phyloP scores from a whole-genome alignment of 2,329 filamentous ascomycete species.

The Plectosphaerella cucumerina region DNA sequence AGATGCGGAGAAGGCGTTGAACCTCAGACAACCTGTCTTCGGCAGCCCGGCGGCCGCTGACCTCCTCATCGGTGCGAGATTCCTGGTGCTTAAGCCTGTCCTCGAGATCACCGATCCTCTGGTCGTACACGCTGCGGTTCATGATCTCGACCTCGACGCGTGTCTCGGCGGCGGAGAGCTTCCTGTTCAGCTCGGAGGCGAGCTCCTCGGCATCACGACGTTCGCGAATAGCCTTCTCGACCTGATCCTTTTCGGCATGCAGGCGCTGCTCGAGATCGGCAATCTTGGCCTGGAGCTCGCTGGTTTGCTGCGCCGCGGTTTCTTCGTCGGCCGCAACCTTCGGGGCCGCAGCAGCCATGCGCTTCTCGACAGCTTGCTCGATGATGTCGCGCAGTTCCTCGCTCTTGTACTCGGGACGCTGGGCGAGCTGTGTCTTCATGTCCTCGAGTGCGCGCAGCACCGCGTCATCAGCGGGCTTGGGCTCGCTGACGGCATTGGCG shows the following conservation, averaged over 20 bases:
- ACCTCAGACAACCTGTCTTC: conserved; percentile 71
- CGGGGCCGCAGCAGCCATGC: conserved; percentile 44
- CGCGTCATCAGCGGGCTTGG: conserved; percentile 26
- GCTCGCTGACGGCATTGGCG: conserved; percentile 15
- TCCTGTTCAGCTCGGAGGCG: conserved; percentile 47
- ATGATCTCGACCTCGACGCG: conserved; percentile 58
- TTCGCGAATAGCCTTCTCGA: conserved; percentile 43
- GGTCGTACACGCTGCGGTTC: conserved; percentile 54
- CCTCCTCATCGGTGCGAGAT: conserved; percentile 59
- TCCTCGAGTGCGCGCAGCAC: conserved; percentile 65
- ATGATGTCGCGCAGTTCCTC: conserved; percentile 59
- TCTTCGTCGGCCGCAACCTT: conserved; percentile 14
- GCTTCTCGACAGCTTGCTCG: conserved; percentile 57
- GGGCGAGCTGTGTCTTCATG: conserved; percentile 52
- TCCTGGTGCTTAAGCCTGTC: conserved; percentile 63
- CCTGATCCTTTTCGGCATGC: conserved; percentile 39
- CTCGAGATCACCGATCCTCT: conserved; percentile 65
- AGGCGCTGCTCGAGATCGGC: conserved; percentile 56
- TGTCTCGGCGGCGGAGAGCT: conserved; percentile 53
- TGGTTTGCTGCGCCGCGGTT: conserved; percentile 21
- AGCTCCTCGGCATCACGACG: conserved; percentile 51
- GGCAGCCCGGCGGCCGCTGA: conserved; percentile 57
- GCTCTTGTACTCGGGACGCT: conserved; percentile 38
- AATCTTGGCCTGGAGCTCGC: conserved; percentile 57
- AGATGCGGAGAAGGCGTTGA: conserved; percentile 64